A percentile compares a stretch with the other conserved stretches of the same genome.
These are phyloP conservation scores for Sinapis alba DNA, from an alignment of 441 rosid genomes.

Conservation along the genomic window DNA sequence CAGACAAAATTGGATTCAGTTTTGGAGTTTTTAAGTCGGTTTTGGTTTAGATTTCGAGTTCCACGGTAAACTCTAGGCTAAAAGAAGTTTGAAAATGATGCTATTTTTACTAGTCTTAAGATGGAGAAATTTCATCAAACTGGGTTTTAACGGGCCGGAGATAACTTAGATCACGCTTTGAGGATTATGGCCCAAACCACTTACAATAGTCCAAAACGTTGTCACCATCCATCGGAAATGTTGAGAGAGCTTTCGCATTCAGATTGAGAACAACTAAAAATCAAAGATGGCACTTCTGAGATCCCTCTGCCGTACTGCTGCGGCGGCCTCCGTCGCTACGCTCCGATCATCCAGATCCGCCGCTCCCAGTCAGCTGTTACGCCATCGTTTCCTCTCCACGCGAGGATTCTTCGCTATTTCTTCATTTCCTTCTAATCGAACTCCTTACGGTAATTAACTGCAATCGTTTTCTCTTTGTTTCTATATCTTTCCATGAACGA, in stretches of 20 bases:
- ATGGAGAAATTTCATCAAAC: too few species aligned
- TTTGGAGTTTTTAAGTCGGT: too few species aligned
- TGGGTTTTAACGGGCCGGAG: background rate
- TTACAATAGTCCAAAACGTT: background rate
- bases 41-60: too few species aligned
- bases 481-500: background rate
- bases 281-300: constrained; percentile 46
- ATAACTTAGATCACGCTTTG: background rate
- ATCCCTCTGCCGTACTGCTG: constrained; percentile 54
- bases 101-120: too few species aligned
- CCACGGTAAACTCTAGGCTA: too few species aligned
- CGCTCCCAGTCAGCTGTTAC: constrained; percentile 22
- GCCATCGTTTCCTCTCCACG: constrained; percentile 36
- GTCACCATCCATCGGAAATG: constrained; percentile 13
- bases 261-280: background rate
- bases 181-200: background rate
- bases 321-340: constrained; percentile 35
- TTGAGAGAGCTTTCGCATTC: constrained; percentile 3
- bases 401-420: constrained; percentile 53
- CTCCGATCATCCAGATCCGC: constrained; percentile 50
- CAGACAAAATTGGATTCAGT: too few species aligned
- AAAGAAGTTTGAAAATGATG: too few species aligned
- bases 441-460: constrained; percentile 35
- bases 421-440: constrained; percentile 38
- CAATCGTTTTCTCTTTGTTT: background rate